Percentiles rank a stretch among this genome's conserved stretches.
Evolutionary conservation across 495 filamentous ascomycete genomes (phyloP).

Genomic region (Geopyxis carbonaria): DNA sequence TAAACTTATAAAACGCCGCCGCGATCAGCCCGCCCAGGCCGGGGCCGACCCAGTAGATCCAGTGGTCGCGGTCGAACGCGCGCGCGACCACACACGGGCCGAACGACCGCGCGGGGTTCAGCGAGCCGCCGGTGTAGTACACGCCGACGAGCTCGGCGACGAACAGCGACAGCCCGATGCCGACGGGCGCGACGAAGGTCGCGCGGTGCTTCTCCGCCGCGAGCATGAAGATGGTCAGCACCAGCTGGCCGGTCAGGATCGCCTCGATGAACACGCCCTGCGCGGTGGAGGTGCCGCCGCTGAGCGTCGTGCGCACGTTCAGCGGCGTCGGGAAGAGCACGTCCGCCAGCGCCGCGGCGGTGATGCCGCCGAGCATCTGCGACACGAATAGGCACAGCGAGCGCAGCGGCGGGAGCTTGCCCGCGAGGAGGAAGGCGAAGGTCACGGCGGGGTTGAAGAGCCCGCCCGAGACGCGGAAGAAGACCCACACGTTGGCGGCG

Average conservation of each 20-base stretch:
- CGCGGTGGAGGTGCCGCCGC: slow-evolving; percentile 11
- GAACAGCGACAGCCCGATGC: slow-evolving; percentile 38
- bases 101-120: slow-evolving; percentile 58
- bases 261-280: slow-evolving; percentile 41
- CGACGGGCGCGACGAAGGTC: slow-evolving; percentile 36
- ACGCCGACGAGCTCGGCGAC: slow-evolving; percentile 37
- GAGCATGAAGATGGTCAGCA: slow-evolving; percentile 41
- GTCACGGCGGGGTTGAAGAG: slow-evolving; percentile 50
- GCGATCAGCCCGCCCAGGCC: slow-evolving; percentile 48
- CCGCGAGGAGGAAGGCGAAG: slow-evolving; percentile 38
- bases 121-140: slow-evolving; percentile 51
- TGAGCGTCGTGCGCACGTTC: slow-evolving; percentile 7
- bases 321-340: slow-evolving; percentile 24
- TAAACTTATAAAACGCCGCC: slow-evolving; percentile 46
- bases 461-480: slow-evolving; percentile 47
- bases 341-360: slow-evolving; percentile 38
- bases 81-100: slow-evolving; percentile 47
- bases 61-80: slow-evolving; percentile 49
- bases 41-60: slow-evolving; percentile 59
- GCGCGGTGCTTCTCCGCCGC: slow-evolving; percentile 34
- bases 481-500: slow-evolving; percentile 46
- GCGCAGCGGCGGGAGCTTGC: slow-evolving; percentile 37
- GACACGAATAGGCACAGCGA: slow-evolving; percentile 34
- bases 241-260: slow-evolving; percentile 36
- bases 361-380: slow-evolving; percentile 42